phyloP scores from a whole-genome alignment of 1,284 basidiomycete species.

The Tetrapyrgos nigripes region DNA sequence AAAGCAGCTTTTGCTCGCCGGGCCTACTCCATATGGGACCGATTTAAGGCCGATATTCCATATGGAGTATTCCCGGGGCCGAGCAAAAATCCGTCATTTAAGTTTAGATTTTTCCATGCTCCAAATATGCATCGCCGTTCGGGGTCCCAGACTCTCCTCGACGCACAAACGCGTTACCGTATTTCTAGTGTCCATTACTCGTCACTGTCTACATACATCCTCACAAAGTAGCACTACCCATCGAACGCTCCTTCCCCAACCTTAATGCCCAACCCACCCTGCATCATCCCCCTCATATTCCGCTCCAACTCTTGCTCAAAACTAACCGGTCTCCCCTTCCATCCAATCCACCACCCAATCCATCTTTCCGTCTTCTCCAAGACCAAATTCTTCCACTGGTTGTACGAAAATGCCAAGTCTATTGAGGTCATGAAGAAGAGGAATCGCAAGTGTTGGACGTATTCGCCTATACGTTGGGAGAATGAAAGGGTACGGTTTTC shows the following conservation, averaged over 20 bases:
- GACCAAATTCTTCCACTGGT: conserved; percentile 56
- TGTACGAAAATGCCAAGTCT: conserved; percentile 64
- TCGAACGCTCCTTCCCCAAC: conserved; percentile 48
- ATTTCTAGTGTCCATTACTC: too few relatives aligned
- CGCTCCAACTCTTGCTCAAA: conserved; percentile 75
- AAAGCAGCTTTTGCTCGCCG: too few relatives aligned
- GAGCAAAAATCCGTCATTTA: too few relatives aligned
- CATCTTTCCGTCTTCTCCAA: conserved; percentile 20
- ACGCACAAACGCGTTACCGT: too few relatives aligned
- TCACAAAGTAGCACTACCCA: too few relatives aligned
- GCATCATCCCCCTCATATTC: conserved; percentile 63
- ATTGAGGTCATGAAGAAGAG: conserved; percentile 58
- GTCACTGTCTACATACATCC: too few relatives aligned
- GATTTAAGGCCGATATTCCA: too few relatives aligned
- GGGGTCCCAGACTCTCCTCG: too few relatives aligned
- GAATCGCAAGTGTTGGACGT: conserved; percentile 59
- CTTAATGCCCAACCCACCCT: conserved; percentile 65
- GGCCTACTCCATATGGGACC: too few relatives aligned
- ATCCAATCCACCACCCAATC: conserved; percentile 38
- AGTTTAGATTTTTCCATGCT: too few relatives aligned
- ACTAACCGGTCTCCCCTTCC: conserved; percentile 28
- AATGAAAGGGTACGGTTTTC: conserved; percentile 45
- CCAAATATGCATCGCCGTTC: too few relatives aligned
- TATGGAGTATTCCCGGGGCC: too few relatives aligned
- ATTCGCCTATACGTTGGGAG: conserved; percentile 50